A percentile compares a stretch with the other conserved stretches of the same genome.
These are phyloP conservation scores for Aspergillus pseudoglaucus DNA, from an alignment of 2,329 filamentous ascomycete genomes.

Conservation along the genomic window DNA sequence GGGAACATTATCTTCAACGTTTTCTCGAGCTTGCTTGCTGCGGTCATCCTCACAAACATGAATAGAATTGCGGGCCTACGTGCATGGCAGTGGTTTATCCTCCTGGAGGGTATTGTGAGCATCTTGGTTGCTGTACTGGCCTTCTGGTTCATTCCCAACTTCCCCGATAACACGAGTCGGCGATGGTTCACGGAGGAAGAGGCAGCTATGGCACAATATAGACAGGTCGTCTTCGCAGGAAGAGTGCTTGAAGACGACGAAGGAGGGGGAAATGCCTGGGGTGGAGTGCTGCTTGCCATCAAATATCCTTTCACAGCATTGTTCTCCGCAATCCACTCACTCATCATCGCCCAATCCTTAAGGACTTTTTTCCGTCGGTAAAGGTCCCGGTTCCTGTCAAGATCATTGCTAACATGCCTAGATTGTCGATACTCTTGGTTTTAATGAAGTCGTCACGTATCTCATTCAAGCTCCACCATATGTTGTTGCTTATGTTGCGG, in stretches of 20 bases:
- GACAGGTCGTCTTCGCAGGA: constrained; percentile 5
- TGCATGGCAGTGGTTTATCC: too few relatives aligned
- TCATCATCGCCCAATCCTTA: constrained; percentile 8
- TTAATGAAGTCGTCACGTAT: constrained; percentile 5
- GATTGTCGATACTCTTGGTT: constrained; percentile 7
- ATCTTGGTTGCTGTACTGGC: neutral
- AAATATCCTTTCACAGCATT: constrained; percentile 7
- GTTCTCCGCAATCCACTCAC: constrained; percentile 4
- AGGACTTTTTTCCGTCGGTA: constrained; percentile 9
- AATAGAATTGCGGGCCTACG: too few relatives aligned
- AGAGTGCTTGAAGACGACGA: constrained; percentile 3
- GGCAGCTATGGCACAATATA: constrained; percentile 6
- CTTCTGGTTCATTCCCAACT: constrained; percentile 4
- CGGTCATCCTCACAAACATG: too few relatives aligned
- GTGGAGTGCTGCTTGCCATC: constrained; percentile 4
- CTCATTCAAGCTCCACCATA: constrained; percentile 9
- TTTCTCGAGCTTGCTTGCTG: too few relatives aligned
- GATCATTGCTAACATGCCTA: neutral
- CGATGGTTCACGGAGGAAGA: constrained; percentile 5
- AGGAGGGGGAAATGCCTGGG: constrained; percentile 1
- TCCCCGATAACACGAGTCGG: constrained; percentile 3
- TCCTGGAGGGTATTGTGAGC: too few relatives aligned
- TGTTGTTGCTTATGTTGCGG: constrained; percentile 6
- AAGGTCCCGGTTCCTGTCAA: neutral
- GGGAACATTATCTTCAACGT: too few relatives aligned